phyloP scores from a whole-genome alignment of 2,329 filamentous ascomycete species.

The Rasamsonia emersonii region DNA sequence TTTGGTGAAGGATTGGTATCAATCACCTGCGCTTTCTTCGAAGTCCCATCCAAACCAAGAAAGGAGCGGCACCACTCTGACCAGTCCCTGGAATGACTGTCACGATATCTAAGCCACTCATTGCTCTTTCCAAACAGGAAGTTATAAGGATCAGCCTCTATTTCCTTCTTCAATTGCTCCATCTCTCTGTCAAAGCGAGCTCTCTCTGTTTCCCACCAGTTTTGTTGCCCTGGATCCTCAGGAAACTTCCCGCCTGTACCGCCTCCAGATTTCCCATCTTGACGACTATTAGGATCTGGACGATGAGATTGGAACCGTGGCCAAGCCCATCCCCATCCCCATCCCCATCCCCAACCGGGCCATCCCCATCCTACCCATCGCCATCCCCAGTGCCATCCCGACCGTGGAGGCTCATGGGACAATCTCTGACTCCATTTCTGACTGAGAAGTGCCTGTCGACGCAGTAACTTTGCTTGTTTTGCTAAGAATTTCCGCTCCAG shows the following conservation, averaged over 20 bases:
- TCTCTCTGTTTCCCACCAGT: constrained; percentile 18
- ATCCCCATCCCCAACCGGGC: constrained; percentile 9
- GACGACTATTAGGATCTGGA: no score
- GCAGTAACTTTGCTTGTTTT: not conserved
- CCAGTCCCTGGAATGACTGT: constrained; percentile 17
- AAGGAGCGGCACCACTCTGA: constrained; percentile 23
- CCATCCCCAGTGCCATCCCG: no score
- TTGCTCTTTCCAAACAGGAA: constrained; percentile 31
- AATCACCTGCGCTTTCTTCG: no score
- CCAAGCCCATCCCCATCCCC: constrained; percentile 11
- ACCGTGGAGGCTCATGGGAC: no score
- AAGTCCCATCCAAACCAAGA: constrained; percentile 13
- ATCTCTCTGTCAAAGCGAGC: constrained; percentile 22
- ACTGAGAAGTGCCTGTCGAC: not conserved
- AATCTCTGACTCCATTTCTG: not conserved
- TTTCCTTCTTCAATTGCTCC: constrained; percentile 24
- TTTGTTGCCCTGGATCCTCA: no score
- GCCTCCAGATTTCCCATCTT: not conserved
- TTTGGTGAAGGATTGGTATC: no score
- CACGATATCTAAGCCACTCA: constrained; percentile 14
- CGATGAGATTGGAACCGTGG: constrained; percentile 2
- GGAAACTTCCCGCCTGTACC: no score
- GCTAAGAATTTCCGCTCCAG: not conserved
- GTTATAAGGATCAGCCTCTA: constrained; percentile 32
- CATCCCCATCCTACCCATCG: no score